Evolutionary conservation across 192 early-diverging fungal genomes (phyloP).

Genomic region (Coemansia asiatica): DNA sequence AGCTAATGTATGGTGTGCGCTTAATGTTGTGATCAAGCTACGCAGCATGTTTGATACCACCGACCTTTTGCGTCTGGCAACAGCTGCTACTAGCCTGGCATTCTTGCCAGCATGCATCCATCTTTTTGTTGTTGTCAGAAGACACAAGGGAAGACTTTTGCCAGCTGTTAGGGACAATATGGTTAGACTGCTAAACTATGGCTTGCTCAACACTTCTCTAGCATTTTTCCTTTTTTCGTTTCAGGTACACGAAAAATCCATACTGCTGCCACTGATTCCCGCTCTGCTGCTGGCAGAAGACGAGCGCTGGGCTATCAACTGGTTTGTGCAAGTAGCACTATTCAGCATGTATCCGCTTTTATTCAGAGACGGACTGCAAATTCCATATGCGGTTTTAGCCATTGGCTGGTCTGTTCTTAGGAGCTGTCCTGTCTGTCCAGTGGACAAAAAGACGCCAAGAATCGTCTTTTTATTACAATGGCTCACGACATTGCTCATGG

Average conservation of each 20-base stretch:
- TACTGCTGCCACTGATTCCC: slow-evolving; percentile 81
- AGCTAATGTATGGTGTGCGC: slow-evolving; percentile 95
- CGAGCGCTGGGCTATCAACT: slow-evolving; percentile 61
- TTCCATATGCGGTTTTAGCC: slow-evolving; percentile 70
- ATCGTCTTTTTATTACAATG: slow-evolving; percentile 26
- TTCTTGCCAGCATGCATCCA: slow-evolving; percentile 74
- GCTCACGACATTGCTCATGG: slow-evolving; percentile 48
- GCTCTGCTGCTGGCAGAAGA: slow-evolving; percentile 71
- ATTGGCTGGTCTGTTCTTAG: slow-evolving; percentile 77
- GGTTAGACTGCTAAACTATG: slow-evolving; percentile 62
- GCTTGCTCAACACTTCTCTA: slow-evolving; percentile 73
- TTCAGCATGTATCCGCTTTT: slow-evolving; percentile 92
- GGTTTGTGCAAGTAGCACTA: slow-evolving; percentile 79
- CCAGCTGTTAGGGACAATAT: slow-evolving; percentile 8
- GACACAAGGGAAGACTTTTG: not conserved
- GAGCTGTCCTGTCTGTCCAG: slow-evolving; percentile 39
- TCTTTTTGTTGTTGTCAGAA: slow-evolving; percentile 61
- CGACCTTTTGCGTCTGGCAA: slow-evolving; percentile 67
- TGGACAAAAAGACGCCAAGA: slow-evolving; percentile 14
- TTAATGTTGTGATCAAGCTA: slow-evolving; percentile 82
- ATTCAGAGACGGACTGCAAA: slow-evolving; percentile 65
- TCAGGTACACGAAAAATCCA: slow-evolving; percentile 98
- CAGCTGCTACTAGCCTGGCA: slow-evolving; percentile 64
- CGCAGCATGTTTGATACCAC: slow-evolving; percentile 64
- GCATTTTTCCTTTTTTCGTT: slow-evolving; percentile 97